Evolutionary conservation across 1,284 basidiomycete species (phyloP).

Genomic region (Sphagnurus paluster): DNA sequence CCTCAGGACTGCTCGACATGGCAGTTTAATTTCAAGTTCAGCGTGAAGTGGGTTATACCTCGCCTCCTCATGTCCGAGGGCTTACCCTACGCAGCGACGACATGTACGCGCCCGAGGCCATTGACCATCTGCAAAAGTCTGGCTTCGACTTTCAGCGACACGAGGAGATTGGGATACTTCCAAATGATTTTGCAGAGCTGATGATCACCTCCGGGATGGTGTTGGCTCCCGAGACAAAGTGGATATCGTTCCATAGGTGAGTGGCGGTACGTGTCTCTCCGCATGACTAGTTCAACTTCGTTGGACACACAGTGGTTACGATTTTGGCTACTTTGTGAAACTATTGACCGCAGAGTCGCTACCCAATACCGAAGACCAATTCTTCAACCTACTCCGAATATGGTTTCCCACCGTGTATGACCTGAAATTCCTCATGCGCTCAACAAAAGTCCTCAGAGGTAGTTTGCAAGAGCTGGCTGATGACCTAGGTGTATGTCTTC

Average conservation of each 20-base stretch:
- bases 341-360: constrained; percentile 88
- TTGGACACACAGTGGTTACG: constrained; percentile 79
- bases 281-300: background rate
- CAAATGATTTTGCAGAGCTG: constrained; percentile 96
- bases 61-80: too few species aligned
- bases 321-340: constrained; percentile 98
- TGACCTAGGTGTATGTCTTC: constrained; percentile 74
- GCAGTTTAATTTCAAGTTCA: constrained; percentile 99
- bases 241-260: constrained; percentile 98
- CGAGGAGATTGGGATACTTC: constrained; percentile 89
- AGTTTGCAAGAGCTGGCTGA: constrained; percentile 97
- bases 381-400: constrained; percentile 85
- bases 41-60: constrained; percentile 82
- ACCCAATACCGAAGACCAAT: constrained; percentile 87
- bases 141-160: constrained; percentile 96
- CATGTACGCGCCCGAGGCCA: constrained; percentile 97
- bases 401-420: constrained; percentile 99
- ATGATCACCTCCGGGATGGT: constrained; percentile 97
- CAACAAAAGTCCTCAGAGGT: constrained; percentile 86
- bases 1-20: constrained; percentile 91
- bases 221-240: constrained; percentile 86
- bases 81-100: too few species aligned
- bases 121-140: constrained; percentile 92
- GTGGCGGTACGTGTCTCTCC: constrained; percentile 27
- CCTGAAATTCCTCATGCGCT: constrained; percentile 96